Percentiles rank a stretch among this genome's conserved stretches.
phyloP scores from a whole-genome alignment of 805 yeast genomes.

The Metschnikowia cubensis region DNA sequence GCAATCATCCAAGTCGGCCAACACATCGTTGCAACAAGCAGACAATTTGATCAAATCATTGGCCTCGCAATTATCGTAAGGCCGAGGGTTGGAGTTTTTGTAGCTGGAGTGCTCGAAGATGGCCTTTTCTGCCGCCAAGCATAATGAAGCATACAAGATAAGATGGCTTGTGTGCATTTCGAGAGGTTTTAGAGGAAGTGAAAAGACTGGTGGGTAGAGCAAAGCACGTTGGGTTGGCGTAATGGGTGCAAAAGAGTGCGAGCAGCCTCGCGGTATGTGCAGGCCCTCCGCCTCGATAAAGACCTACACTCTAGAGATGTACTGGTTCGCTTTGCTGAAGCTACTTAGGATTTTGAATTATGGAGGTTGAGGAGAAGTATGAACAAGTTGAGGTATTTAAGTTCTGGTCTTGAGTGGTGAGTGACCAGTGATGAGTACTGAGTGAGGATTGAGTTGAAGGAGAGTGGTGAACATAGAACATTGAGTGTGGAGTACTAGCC shows the following conservation, averaged over 20 bases:
- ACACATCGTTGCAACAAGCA: constrained; percentile 44
- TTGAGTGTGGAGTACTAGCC: no score
- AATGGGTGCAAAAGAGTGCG: constrained; percentile 5
- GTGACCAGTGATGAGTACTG: no score
- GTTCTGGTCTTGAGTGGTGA: no score
- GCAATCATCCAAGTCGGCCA: constrained; percentile 45
- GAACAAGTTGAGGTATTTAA: no score
- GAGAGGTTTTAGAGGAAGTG: background rate
- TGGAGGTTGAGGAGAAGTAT: no score
- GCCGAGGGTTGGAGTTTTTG: constrained; percentile 45
- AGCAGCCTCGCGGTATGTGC: background rate
- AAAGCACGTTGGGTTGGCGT: background rate
- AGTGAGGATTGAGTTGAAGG: no score
- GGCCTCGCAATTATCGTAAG: constrained; percentile 38
- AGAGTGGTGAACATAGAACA: no score
- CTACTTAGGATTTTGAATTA: background rate
- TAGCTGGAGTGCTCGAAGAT: constrained; percentile 36
- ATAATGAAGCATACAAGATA: background rate
- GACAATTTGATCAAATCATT: constrained; percentile 41
- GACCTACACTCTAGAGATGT: no score
- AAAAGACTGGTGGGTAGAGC: background rate
- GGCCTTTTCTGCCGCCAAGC: constrained; percentile 6
- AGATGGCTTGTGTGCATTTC: background rate
- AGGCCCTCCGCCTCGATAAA: background rate
- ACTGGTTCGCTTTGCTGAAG: no score